These are phyloP conservation scores for Coniochaeta pulveracea DNA, from an alignment of 2,329 filamentous ascomycete species.

Conservation along the genomic window DNA sequence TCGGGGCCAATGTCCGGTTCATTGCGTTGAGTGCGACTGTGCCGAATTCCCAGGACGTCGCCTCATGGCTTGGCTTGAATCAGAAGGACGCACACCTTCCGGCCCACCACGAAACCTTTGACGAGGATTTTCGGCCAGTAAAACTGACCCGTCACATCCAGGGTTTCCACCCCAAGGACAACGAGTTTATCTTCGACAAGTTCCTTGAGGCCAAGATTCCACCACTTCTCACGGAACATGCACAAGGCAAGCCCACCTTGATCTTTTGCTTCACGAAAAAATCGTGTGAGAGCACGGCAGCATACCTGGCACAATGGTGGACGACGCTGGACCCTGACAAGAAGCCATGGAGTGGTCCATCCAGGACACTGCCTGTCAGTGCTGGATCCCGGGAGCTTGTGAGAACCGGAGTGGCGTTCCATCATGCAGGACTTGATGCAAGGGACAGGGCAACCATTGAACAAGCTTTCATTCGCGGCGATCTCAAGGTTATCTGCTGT, in stretches of 20 bases:
- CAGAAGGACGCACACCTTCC: slow-evolving; percentile 47
- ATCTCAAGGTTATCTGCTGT: slow-evolving; percentile 75
- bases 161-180: slow-evolving; percentile 51
- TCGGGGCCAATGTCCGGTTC: slow-evolving; percentile 65
- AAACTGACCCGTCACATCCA: slow-evolving; percentile 66
- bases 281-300: slow-evolving; percentile 57
- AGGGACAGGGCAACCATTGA: slow-evolving; percentile 58
- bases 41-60: slow-evolving; percentile 72
- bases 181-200: slow-evolving; percentile 71
- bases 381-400: slow-evolving; percentile 44
- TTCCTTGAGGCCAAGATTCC: slow-evolving; percentile 54
- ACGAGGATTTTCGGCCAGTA: slow-evolving; percentile 71
- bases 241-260: slow-evolving; percentile 64
- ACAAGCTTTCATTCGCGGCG: slow-evolving; percentile 53
- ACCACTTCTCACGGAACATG: slow-evolving; percentile 54
- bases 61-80: slow-evolving; percentile 64
- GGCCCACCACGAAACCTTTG: slow-evolving; percentile 58
- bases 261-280: slow-evolving; percentile 73
- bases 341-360: slow-evolving; percentile 48
- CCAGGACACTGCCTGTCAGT: slow-evolving; percentile 38
- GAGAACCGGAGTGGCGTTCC: slow-evolving; percentile 58
- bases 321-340: slow-evolving; percentile 32
- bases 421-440: slow-evolving; percentile 64
- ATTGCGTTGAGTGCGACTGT: slow-evolving; percentile 75
- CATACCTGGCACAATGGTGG: slow-evolving; percentile 57